These are phyloP conservation scores for Heterobasidion occidentale DNA, from an alignment of 1,284 basidiomycete species.

Conservation along the genomic window DNA sequence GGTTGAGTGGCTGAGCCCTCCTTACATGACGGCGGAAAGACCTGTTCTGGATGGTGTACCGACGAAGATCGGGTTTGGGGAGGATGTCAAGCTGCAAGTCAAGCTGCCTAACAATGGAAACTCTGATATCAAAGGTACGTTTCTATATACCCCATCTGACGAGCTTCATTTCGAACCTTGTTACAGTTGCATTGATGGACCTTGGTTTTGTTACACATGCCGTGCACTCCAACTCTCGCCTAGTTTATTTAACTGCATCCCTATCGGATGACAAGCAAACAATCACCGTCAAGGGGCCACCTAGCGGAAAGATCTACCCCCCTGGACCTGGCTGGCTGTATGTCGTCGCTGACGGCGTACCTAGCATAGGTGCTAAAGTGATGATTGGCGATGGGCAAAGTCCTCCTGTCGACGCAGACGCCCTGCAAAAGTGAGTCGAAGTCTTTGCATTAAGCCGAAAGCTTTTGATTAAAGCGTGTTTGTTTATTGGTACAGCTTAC, in stretches of 20 bases:
- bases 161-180: neutral
- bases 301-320: slow-evolving; percentile 58
- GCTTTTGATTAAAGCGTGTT: neutral
- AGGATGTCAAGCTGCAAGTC: slow-evolving; percentile 33
- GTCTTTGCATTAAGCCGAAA: neutral
- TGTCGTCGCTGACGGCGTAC: slow-evolving; percentile 60
- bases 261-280: slow-evolving; percentile 26
- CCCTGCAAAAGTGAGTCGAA: slow-evolving; percentile 44
- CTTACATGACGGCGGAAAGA: slow-evolving; percentile 55
- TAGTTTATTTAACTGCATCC: slow-evolving; percentile 51
- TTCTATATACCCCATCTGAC: neutral
- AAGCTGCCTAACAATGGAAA: slow-evolving; percentile 23
- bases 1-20: slow-evolving; percentile 69
- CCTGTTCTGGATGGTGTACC: slow-evolving; percentile 39
- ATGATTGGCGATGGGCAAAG: slow-evolving; percentile 63
- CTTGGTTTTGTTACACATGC: slow-evolving; percentile 73
- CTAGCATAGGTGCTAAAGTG: slow-evolving; percentile 57
- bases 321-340: slow-evolving; percentile 79
- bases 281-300: slow-evolving; percentile 50
- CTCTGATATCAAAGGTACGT: slow-evolving; percentile 28
- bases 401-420: slow-evolving; percentile 48
- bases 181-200: slow-evolving; percentile 68
- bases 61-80: slow-evolving; percentile 36
- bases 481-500: slow-evolving; percentile 21
- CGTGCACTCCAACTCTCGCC: slow-evolving; percentile 71